These are phyloP conservation scores for Knufia fluminis DNA, from an alignment of 2,329 filamentous ascomycete species.

Conservation along the genomic window DNA sequence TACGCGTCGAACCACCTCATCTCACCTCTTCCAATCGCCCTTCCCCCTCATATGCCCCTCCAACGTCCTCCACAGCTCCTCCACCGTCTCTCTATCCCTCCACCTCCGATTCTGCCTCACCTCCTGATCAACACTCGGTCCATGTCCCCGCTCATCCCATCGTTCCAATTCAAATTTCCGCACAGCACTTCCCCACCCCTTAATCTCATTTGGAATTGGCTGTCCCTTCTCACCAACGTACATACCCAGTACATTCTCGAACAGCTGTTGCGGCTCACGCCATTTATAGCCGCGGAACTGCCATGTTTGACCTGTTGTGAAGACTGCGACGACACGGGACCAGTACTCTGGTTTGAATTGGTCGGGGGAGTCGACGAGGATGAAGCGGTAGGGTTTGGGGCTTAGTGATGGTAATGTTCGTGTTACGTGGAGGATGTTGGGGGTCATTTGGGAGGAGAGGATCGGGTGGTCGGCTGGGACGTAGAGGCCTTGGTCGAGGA, in stretches of 20 bases:
- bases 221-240: conserved; percentile 90
- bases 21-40: conserved; percentile 39
- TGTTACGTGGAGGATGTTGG: conserved; percentile 77
- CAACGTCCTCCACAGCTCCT: conserved; percentile 82
- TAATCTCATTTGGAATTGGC: conserved; percentile 64
- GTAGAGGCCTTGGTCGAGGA: conserved; percentile 79
- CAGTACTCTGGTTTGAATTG: conserved; percentile 98
- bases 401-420: conserved; percentile 57
- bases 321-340: conserved; percentile 88
- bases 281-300: conserved; percentile 99
- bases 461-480: conserved; percentile 59
- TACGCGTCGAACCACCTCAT: too few species aligned
- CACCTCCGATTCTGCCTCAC: conserved; percentile 49
- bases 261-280: conserved; percentile 78
- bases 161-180: conserved; percentile 73
- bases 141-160: conserved; percentile 49
- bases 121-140: conserved; percentile 20
- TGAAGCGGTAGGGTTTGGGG: conserved; percentile 72
- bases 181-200: conserved; percentile 78
- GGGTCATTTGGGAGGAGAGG: conserved; percentile 52
- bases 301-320: conserved; percentile 96
- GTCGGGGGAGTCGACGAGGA: conserved; percentile 84
- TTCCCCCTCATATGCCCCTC: conserved; percentile 78
- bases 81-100: conserved; percentile 86
- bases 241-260: conserved; percentile 76